Percentiles rank a stretch among this genome's conserved stretches.
These are phyloP conservation scores for Corinectria fuckeliana DNA, from an alignment of 2,329 filamentous ascomycete genomes.

Conservation along the genomic window DNA sequence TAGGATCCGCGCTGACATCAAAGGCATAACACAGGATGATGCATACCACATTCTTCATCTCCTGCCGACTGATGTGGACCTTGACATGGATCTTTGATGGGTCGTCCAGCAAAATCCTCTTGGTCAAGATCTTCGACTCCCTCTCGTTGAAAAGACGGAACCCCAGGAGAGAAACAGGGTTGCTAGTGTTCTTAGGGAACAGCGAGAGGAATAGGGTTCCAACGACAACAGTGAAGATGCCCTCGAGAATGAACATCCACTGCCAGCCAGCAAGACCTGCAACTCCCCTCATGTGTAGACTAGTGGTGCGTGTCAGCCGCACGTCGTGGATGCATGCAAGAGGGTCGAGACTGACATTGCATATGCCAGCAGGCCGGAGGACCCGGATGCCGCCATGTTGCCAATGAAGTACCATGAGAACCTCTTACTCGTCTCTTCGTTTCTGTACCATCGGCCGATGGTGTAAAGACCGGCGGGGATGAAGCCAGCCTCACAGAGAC, in stretches of 20 bases:
- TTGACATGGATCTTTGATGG: slow-evolving; percentile 44
- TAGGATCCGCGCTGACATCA: not conserved
- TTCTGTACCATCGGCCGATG: slow-evolving; percentile 56
- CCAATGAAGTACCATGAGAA: slow-evolving; percentile 55
- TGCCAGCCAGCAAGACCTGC: slow-evolving; percentile 35
- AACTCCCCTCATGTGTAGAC: slow-evolving; percentile 35
- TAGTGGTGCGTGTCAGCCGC: not conserved
- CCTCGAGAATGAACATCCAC: slow-evolving; percentile 41
- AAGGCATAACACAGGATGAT: not conserved
- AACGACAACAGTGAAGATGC: slow-evolving; percentile 44
- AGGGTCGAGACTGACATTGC: slow-evolving; percentile 35
- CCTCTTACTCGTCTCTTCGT: slow-evolving; percentile 52
- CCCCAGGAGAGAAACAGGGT: slow-evolving; percentile 41
- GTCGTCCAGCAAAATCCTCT: slow-evolving; percentile 37
- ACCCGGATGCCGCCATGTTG: slow-evolving; percentile 49
- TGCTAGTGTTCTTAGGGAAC: slow-evolving; percentile 30
- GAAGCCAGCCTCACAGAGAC: slow-evolving; percentile 43
- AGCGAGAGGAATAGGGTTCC: slow-evolving; percentile 25
- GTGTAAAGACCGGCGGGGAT: slow-evolving; percentile 52
- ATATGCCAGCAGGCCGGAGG: slow-evolving; percentile 41
- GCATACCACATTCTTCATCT: slow-evolving; percentile 44
- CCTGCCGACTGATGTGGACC: slow-evolving; percentile 39
- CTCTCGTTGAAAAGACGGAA: slow-evolving; percentile 43
- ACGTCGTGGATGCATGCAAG: no score
- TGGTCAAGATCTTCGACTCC: slow-evolving; percentile 44